Base-by-base conservation (phyloP, 306 rosid species). In the Rubus idaeus region DNA sequence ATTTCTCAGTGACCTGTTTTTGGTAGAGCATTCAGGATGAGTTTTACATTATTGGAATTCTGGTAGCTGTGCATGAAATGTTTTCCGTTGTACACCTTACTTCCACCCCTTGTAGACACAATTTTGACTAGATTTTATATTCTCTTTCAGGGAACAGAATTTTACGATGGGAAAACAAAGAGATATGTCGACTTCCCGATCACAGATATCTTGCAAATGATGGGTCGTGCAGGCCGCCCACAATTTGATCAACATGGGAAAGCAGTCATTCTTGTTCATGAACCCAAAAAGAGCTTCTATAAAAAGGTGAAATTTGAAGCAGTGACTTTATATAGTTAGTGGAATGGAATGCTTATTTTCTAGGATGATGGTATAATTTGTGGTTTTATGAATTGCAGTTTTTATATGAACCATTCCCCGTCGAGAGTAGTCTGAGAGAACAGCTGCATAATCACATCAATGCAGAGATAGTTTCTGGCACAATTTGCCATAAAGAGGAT, bases 151-250 rank as follows among this genome's bases (percentile, higher is more conserved):
- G 98, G 98, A 62, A 94, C 98, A 26, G 97, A 94, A 81, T 94
- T 73, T 80, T 94, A 84, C 75, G 96, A 92, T 82, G 98, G 97
- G 79, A 94, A 94, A 76, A 37, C 95, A 9, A 94, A 94, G 88
- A 88, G 98, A 78, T 94, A 94, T 68, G 95, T 94, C 75, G 96
- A 94, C 86, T 94, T 94, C 79, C 98, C 98, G 68, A 94, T 94
- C 87, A 94, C 97, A 60, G 98, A 94, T 89, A 94, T 92, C 82
- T 76, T 94, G 86, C 98, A 94, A 87, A 94, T 94, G 97, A 94
- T 94, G 98, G 98, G 98, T 76, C 96, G 98, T 77, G 98, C 98
- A 71, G 98, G 98, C 45, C 95, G 97, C 64, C 98, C 98, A 68
- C 98, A 94, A 75, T 94, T 81, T 88, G 98, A 94, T 84, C 98